Evolutionary conservation across 169 alveolate species (phyloP).

Genomic region (Eimeria zaria): DNA sequence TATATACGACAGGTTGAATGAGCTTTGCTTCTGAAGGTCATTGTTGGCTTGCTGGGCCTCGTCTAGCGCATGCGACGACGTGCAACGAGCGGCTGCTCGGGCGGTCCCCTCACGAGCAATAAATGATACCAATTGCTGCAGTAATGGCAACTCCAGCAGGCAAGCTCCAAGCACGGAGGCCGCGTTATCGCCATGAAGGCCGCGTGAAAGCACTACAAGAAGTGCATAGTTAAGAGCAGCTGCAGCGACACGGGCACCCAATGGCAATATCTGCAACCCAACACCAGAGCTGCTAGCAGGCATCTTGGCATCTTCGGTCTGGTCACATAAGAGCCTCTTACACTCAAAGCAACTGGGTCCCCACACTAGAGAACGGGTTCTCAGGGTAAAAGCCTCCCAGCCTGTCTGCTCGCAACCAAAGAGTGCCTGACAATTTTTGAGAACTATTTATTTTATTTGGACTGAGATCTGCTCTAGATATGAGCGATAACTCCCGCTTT

Average conservation of each 20-base stretch:
- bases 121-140: slow-evolving; percentile 42
- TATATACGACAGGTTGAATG: slow-evolving; percentile 31
- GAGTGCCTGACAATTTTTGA: neutral
- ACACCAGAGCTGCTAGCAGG: neutral
- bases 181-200: neutral
- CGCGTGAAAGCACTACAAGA: slow-evolving; percentile 16
- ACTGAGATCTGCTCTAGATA: neutral
- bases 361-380: neutral
- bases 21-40: slow-evolving; percentile 3
- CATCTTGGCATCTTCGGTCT: neutral
- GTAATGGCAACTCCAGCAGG: slow-evolving; percentile 30
- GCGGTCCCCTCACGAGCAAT: slow-evolving; percentile 61
- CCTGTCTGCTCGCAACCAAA: neutral
- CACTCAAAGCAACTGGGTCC: neutral
- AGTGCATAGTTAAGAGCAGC: slow-evolving; percentile 1
- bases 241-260: slow-evolving; percentile 27
- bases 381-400: neutral
- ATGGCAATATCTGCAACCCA: neutral
- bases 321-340: neutral
- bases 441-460: neutral
- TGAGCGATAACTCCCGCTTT: neutral
- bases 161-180: slow-evolving; percentile 14
- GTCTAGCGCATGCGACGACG: neutral
- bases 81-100: slow-evolving; percentile 39
- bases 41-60: neutral